phyloP scores from a whole-genome alignment of 768 basidiomycete species.

The Pleurotus pulmonarius region DNA sequence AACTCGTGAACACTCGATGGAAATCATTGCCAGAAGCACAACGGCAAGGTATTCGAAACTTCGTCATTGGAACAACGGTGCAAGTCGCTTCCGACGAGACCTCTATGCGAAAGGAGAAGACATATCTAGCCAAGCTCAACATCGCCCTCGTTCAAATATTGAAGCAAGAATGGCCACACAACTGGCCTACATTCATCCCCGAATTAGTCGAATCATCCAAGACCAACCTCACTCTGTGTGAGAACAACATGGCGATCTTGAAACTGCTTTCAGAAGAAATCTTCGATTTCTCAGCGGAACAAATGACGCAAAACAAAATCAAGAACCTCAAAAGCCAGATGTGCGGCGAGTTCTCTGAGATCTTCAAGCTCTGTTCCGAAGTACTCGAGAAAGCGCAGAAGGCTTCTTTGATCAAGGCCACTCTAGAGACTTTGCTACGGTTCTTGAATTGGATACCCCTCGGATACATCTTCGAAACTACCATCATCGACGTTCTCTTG shows the following conservation, averaged over 20 bases:
- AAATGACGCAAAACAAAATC: constrained; percentile 97
- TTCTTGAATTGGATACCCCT: constrained; percentile 99
- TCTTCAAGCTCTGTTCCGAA: constrained; percentile 96
- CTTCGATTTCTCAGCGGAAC: constrained; percentile 97
- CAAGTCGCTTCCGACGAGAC: constrained; percentile 91
- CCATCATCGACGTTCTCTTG: constrained; percentile 90
- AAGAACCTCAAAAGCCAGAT: constrained; percentile 98
- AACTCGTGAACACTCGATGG: constrained; percentile 92
- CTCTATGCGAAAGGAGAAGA: constrained; percentile 87
- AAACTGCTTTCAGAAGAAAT: constrained; percentile 98
- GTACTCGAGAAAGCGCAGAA: constrained; percentile 97
- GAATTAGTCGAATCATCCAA: constrained; percentile 98
- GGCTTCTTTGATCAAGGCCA: constrained; percentile 89
- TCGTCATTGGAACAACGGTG: constrained; percentile 89
- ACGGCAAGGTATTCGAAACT: constrained; percentile 96
- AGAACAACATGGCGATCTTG: constrained; percentile 99
- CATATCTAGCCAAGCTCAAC: constrained; percentile 94
- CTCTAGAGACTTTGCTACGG: constrained; percentile 88
- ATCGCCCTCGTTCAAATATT: constrained; percentile 95
- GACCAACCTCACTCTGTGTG: constrained; percentile 92
- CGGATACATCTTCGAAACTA: constrained; percentile 98
- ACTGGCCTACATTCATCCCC: constrained; percentile 97
- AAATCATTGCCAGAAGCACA: constrained; percentile 93
- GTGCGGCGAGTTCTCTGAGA: constrained; percentile 95
- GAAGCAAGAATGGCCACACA: constrained; percentile 99